Percentiles rank a stretch among this genome's conserved stretches.
Evolutionary conservation across 2,329 filamentous ascomycete genomes (phyloP).

Genomic region (Fusarium camptoceras): DNA sequence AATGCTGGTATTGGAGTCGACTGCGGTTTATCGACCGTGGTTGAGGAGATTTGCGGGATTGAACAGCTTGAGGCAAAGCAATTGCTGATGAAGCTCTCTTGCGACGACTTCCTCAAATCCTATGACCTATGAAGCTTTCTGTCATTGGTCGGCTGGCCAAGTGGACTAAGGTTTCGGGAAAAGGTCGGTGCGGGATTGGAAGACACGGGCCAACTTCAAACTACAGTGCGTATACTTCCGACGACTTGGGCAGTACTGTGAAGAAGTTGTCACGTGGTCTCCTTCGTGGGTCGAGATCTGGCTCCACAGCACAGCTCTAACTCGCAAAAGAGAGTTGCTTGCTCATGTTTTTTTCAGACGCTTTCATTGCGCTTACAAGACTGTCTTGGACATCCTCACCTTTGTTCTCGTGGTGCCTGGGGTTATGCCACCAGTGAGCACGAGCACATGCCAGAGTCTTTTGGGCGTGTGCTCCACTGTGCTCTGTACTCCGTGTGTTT

Average conservation of each 20-base stretch:
- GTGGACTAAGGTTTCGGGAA: slow-evolving; percentile 37
- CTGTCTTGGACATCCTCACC: slow-evolving; percentile 13
- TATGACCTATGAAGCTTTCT: slow-evolving; percentile 23
- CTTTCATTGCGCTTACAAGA: slow-evolving; percentile 20
- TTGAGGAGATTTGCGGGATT: slow-evolving; percentile 2
- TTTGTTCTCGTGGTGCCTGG: slow-evolving; percentile 36
- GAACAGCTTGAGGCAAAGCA: slow-evolving; percentile 17
- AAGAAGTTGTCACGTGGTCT: slow-evolving; percentile 51
- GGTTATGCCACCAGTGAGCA: slow-evolving; percentile 43
- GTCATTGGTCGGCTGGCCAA: slow-evolving; percentile 44
- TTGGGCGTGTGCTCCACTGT: slow-evolving; percentile 50
- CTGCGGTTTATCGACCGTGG: background rate
- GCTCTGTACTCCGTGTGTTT: slow-evolving; percentile 42
- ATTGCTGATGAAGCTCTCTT: slow-evolving; percentile 38
- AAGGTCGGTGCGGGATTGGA: slow-evolving; percentile 42
- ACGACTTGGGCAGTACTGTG: slow-evolving; percentile 43
- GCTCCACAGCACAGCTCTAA: slow-evolving; percentile 42
- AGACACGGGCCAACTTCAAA: slow-evolving; percentile 27
- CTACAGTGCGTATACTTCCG: slow-evolving; percentile 8
- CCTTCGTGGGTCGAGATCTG: slow-evolving; percentile 48
- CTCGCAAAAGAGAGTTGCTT: slow-evolving; percentile 44
- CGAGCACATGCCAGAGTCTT: slow-evolving; percentile 48
- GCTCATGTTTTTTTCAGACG: slow-evolving; percentile 32
- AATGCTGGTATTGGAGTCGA: background rate
- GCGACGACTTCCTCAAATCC: slow-evolving; percentile 31